Conservation (phyloP, 768 basidiomycete genomes). For the Solioccasus polychromus region DNA sequence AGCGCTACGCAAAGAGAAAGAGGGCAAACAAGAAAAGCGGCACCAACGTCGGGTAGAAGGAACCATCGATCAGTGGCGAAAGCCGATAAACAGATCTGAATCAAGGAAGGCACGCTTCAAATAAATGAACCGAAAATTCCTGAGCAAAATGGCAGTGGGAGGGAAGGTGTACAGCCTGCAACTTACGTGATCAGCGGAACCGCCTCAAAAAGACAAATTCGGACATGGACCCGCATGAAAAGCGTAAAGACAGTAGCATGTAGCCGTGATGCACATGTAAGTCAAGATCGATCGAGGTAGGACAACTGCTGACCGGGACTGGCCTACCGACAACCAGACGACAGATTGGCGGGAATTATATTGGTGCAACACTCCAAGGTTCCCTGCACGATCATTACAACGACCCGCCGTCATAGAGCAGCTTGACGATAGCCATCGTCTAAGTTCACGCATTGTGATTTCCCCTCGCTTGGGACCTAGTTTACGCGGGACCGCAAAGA, state of each 20-base stretch:
- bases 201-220: slow-evolving; percentile 17
- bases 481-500: slow-evolving; percentile 17
- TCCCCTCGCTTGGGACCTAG: slow-evolving; percentile 5
- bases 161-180: slow-evolving; percentile 15
- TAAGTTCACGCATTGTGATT: too few relatives aligned
- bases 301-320: too few relatives aligned
- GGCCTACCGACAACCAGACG: too few relatives aligned
- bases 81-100: slow-evolving; percentile 14
- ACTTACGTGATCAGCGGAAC: slow-evolving; percentile 33
- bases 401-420: too few relatives aligned
- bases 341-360: too few relatives aligned
- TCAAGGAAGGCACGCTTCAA: slow-evolving; percentile 16
- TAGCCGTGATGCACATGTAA: too few relatives aligned
- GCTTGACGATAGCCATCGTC: too few relatives aligned
- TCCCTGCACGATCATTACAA: too few relatives aligned
- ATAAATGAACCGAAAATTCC: slow-evolving; percentile 17
- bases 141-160: slow-evolving; percentile 18
- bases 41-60: slow-evolving; percentile 9
- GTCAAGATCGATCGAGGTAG: too few relatives aligned
- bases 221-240: slow-evolving; percentile 7
- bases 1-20: slow-evolving; percentile 16
- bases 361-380: too few relatives aligned
- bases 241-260: too few relatives aligned
- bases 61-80: slow-evolving; percentile 16
- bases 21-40: slow-evolving; percentile 9